A percentile compares a stretch with the other conserved stretches of the same genome.
phyloP scores from a whole-genome alignment of 1,284 basidiomycete species.

The Rhizoctonia solani region DNA sequence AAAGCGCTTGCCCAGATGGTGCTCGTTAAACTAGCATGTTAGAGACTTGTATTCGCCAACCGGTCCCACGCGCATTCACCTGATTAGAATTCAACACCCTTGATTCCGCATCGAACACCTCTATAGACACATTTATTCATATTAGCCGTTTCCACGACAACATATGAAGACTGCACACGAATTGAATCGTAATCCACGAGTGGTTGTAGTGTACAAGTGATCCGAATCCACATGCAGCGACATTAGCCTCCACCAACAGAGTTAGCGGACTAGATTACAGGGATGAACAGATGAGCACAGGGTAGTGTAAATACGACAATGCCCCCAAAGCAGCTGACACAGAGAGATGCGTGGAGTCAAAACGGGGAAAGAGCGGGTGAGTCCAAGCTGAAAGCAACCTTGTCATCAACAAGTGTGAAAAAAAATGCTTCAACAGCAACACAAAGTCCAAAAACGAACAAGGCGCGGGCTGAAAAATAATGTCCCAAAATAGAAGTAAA shows the following conservation, averaged over 20 bases:
- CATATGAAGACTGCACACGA: conserved; percentile 22
- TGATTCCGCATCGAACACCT: neutral
- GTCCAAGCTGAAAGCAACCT: neutral
- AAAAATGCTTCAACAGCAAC: neutral
- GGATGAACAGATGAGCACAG: neutral
- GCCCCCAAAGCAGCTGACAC: neutral
- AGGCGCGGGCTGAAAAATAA: neutral
- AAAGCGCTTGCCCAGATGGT: too few relatives aligned
- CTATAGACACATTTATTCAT: neutral
- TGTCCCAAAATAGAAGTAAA: neutral
- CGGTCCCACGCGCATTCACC: neutral
- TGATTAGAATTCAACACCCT: neutral
- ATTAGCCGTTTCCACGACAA: neutral
- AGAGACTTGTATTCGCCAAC: neutral
- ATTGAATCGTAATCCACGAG: conserved; percentile 31
- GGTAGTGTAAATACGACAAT: neutral
- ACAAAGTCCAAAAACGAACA: neutral
- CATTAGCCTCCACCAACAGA: conserved; percentile 7
- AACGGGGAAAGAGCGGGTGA: neutral
- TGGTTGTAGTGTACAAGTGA: conserved; percentile 28
- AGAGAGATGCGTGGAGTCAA: neutral
- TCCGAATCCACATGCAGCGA: conserved; percentile 31
- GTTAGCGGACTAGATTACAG: conserved; percentile 13
- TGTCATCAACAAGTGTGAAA: neutral
- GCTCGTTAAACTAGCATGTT: neutral